These are phyloP conservation scores for Lactifluus subvellereus DNA, from an alignment of 768 basidiomycete species.

Conservation along the genomic window DNA sequence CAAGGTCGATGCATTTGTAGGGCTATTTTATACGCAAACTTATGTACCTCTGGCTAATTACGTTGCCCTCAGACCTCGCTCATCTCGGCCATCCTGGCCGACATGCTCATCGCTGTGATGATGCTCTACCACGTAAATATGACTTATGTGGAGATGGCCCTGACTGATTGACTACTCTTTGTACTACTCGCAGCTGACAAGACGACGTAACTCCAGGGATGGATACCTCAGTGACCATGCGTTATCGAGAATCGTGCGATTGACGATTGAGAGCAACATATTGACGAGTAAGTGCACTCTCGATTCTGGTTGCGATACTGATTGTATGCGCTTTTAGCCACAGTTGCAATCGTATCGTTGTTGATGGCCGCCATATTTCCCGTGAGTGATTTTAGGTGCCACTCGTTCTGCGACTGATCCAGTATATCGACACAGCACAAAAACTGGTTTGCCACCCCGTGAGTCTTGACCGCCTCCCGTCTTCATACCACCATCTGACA, in stretches of 20 bases:
- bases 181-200: background rate
- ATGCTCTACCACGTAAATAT: conserved; percentile 9
- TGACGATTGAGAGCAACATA: conserved; percentile 7
- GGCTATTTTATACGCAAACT: background rate
- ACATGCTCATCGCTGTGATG: background rate
- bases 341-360: background rate
- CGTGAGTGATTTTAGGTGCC: background rate
- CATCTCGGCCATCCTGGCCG: background rate
- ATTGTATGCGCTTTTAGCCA: background rate
- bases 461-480: background rate
- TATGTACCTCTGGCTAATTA: background rate
- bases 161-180: background rate
- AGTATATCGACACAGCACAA: background rate
- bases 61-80: background rate
- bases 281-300: background rate
- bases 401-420: background rate
- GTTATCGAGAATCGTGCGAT: background rate
- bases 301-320: background rate
- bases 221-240: background rate
- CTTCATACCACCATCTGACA: background rate
- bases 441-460: conserved; percentile 10
- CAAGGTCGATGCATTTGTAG: background rate
- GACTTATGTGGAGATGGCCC: too few species aligned
- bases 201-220: background rate
- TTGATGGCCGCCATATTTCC: background rate